These are phyloP conservation scores for Corynascus novoguineensis DNA, from an alignment of 495 filamentous ascomycete genomes.

Conservation along the genomic window DNA sequence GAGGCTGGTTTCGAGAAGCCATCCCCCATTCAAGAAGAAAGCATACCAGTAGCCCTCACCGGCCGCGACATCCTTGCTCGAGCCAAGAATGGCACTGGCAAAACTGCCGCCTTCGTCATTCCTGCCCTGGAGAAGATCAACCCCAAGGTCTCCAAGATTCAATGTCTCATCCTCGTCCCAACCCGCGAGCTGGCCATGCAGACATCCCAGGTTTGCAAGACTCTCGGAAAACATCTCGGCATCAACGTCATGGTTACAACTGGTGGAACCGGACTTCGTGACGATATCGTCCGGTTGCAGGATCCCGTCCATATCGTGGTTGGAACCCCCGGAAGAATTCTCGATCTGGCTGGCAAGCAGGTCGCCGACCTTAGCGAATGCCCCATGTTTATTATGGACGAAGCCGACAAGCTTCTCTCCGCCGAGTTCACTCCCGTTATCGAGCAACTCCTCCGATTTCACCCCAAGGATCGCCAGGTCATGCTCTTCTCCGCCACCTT, in stretches of 20 bases:
- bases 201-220: constrained; percentile 98
- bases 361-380: constrained; percentile 96
- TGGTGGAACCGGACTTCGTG: constrained; percentile 86
- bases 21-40: constrained; percentile 98
- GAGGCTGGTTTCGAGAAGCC: constrained; percentile 98
- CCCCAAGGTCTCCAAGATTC: constrained; percentile 88
- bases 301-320: constrained; percentile 96
- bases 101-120: constrained; percentile 97
- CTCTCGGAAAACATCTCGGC: constrained; percentile 89
- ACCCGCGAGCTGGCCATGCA: constrained; percentile 97
- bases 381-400: constrained; percentile 97
- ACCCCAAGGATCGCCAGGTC: constrained; percentile 92
- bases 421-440: constrained; percentile 96
- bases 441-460: constrained; percentile 87
- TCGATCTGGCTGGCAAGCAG: constrained; percentile 89
- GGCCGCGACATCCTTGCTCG: constrained; percentile 92
- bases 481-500: constrained; percentile 99
- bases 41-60: constrained; percentile 92
- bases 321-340: constrained; percentile 90
- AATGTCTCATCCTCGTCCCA: constrained; percentile 92
- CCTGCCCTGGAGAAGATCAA: constrained; percentile 94
- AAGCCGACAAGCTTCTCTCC: constrained; percentile 94
- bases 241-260: constrained; percentile 99
- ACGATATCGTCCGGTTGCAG: constrained; percentile 92
- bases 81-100: constrained; percentile 97